Percentiles rank a stretch among this genome's conserved stretches.
These are phyloP conservation scores for Mycena olivaceomarginata DNA, from an alignment of 768 basidiomycete genomes.

Conservation along the genomic window DNA sequence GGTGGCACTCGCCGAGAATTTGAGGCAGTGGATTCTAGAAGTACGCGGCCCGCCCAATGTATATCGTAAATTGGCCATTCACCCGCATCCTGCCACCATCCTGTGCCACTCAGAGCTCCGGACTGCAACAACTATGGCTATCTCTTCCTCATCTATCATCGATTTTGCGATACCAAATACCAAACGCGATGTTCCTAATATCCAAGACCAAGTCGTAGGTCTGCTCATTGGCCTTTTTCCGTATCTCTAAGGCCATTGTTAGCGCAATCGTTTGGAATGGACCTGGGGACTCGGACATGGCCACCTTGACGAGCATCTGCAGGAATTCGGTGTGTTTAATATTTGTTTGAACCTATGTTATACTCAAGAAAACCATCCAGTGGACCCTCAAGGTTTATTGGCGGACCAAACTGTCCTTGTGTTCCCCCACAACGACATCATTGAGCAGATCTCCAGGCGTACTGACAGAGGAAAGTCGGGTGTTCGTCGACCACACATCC, in stretches of 20 bases:
- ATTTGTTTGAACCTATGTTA: neutral
- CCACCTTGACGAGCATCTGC: slow-evolving; percentile 15
- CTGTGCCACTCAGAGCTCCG: neutral
- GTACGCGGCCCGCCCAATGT: too few species aligned
- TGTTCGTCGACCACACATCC: slow-evolving; percentile 1
- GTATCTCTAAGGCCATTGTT: neutral
- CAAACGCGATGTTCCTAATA: neutral
- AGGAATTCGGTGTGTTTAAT: neutral
- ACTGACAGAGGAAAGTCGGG: neutral
- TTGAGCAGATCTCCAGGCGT: neutral
- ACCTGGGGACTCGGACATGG: slow-evolving; percentile 20
- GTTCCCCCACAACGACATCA: neutral
- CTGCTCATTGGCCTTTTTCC: neutral
- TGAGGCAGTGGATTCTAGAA: too few species aligned
- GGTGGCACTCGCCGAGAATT: too few species aligned
- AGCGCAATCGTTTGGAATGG: slow-evolving; percentile 28
- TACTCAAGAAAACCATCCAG: neutral
- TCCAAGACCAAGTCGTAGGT: neutral
- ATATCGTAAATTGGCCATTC: too few species aligned
- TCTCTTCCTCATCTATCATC: neutral
- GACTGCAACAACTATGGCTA: neutral
- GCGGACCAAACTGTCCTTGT: neutral
- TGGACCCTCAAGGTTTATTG: neutral
- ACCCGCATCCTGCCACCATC: neutral
- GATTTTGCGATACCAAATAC: neutral